Base-by-base conservation (phyloP, 2,329 filamentous ascomycete genomes). In the Fusarium citri region DNA sequence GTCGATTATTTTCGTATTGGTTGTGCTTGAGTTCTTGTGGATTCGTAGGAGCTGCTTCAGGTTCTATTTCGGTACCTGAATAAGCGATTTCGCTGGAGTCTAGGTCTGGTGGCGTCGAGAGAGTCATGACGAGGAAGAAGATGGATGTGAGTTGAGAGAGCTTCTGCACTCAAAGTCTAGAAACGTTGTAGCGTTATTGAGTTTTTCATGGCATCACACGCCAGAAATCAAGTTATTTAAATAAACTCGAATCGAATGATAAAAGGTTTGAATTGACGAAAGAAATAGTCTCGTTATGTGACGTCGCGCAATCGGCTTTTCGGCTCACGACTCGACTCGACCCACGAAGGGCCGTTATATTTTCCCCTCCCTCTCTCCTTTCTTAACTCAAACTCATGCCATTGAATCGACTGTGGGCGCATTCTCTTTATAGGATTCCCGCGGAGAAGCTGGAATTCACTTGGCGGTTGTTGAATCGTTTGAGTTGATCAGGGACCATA, bases 271-370 rank as follows among this genome's bases (percentile, higher is more conserved):
- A 12, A 47, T 47, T 30, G 25, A 31, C 28, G 40, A 22, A 42
- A 37, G 18, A 11, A 43, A 25, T 18, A 41, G 37, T n/a, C 23
- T 53, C 9, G 34, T 59, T 43, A 45, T 49, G 59, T 55, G 63
- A 66, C 55, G 55, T 55, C 47, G 61, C 30, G 63, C 47, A 66
- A 61, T 34, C 61, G 53, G 64, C 37, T 47, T 25, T 60, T 58
- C 58, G 58, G 65, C 64, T 66, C 34, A 37, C 18, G 6, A 46
- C 15, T 20, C 12, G 28, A 31, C 41, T 28, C 25, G 58, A 68
- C 56, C 64, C 63, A 67, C 58, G 64, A 50, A 20, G 20, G 25
- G 47, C 37, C 47, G 61, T 53, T 41, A 48, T 66, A 42, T 22
- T 53, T 55, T 37, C 28, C 22, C 23, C 40, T 30, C 28, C 16